phyloP scores from a whole-genome alignment of 148 eudicot genomes.

The Talinum fruticosum region DNA sequence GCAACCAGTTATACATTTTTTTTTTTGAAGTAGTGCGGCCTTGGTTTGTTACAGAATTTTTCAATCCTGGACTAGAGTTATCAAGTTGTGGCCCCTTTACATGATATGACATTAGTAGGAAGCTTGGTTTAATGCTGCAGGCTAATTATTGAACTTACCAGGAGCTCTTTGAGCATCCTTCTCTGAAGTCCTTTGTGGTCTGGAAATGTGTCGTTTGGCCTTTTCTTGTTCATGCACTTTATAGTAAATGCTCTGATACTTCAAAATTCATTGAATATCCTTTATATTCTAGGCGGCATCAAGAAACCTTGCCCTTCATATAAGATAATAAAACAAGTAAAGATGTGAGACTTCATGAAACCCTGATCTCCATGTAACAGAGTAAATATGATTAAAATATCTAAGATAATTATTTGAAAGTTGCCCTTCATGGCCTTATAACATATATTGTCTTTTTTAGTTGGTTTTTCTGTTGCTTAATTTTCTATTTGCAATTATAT shows the following conservation, averaged over 20 bases:
- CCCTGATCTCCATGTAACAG: neutral
- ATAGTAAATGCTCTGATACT: neutral
- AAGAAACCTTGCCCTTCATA: neutral
- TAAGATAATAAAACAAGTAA: too few relatives aligned
- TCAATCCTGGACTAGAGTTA: too few relatives aligned
- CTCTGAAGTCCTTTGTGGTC: neutral
- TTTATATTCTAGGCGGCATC: neutral
- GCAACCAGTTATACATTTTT: neutral
- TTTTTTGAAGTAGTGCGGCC: neutral
- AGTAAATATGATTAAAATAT: too few relatives aligned
- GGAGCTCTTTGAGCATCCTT: conserved; percentile 3
- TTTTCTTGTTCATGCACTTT: neutral
- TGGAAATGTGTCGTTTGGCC: neutral
- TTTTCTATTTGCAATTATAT: too few relatives aligned
- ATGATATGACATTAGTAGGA: neutral
- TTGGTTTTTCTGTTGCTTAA: too few relatives aligned
- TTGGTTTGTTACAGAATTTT: neutral
- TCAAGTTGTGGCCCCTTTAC: too few relatives aligned
- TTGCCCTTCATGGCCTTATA: too few relatives aligned
- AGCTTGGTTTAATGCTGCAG: neutral
- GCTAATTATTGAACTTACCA: neutral
- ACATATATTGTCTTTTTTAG: too few relatives aligned
- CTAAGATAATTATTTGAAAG: too few relatives aligned
- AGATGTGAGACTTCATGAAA: too few relatives aligned
- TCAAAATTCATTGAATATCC: too few relatives aligned